Conservation (phyloP, 1,284 basidiomycete genomes). For the Microbotryomycetes sp. region DNA sequence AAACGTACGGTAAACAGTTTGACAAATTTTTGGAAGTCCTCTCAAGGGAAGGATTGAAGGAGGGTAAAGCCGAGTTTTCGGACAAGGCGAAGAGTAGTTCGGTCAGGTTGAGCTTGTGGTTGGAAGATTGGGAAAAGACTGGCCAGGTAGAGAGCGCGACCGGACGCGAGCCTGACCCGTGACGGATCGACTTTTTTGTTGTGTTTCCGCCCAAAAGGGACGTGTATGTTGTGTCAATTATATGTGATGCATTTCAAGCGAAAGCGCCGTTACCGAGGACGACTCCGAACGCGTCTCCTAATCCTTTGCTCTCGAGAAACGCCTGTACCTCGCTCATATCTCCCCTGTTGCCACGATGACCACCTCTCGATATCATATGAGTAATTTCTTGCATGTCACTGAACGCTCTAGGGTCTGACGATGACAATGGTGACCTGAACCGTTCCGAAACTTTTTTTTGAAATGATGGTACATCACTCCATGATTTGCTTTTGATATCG, state of each 20-base stretch:
- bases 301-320: constrained; percentile 39
- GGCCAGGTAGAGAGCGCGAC: constrained; percentile 11
- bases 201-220: not conserved
- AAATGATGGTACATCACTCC: constrained; percentile 45
- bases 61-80: constrained; percentile 22
- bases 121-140: constrained; percentile 39
- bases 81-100: constrained; percentile 23
- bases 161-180: constrained; percentile 25
- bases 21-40: constrained; percentile 51
- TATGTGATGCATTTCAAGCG: not conserved
- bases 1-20: constrained; percentile 69
- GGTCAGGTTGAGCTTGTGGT: constrained; percentile 36
- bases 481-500: constrained; percentile 45
- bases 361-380: constrained; percentile 39
- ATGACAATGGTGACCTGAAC: constrained; percentile 37
- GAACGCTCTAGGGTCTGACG: constrained; percentile 28
- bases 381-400: constrained; percentile 44
- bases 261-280: constrained; percentile 42
- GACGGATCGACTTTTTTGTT: not conserved
- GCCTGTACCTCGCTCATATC: constrained; percentile 45
- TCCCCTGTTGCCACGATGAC: constrained; percentile 43
- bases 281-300: constrained; percentile 23
- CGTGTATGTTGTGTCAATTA: not conserved
- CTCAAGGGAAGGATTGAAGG: constrained; percentile 22
- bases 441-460: constrained; percentile 43